phyloP scores from a whole-genome alignment of 2,329 filamentous ascomycete genomes.

The Diaporthe longicolla region DNA sequence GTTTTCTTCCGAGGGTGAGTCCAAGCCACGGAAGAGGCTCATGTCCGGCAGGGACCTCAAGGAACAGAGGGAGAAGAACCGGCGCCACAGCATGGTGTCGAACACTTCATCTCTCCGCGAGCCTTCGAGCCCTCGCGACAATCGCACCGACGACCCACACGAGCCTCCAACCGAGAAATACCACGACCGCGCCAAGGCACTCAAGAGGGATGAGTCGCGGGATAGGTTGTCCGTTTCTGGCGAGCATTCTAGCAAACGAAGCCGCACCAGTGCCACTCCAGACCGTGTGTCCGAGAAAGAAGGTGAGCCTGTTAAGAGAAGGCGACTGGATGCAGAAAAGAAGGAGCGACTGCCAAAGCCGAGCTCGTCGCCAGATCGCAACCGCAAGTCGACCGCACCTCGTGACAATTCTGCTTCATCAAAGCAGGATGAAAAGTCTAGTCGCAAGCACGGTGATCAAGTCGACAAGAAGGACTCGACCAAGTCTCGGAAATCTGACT shows the following conservation, averaged over 20 bases:
- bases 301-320: constrained; percentile 68
- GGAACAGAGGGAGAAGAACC: constrained; percentile 70
- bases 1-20: constrained; percentile 70
- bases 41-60: constrained; percentile 75
- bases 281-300: constrained; percentile 69
- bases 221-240: constrained; percentile 66
- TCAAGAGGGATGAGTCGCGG: constrained; percentile 73
- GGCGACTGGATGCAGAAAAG: constrained; percentile 68
- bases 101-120: constrained; percentile 68
- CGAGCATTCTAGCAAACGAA: constrained; percentile 70
- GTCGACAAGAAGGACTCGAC: constrained; percentile 54
- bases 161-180: constrained; percentile 70
- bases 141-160: constrained; percentile 61
- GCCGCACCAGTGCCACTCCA: constrained; percentile 71
- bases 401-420: constrained; percentile 54
- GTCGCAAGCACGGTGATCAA: constrained; percentile 60
- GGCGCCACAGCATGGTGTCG: constrained; percentile 71
- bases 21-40: constrained; percentile 74
- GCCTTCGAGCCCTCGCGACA: constrained; percentile 66
- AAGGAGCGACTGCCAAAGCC: constrained; percentile 65
- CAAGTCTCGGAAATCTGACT: constrained; percentile 56
- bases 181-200: constrained; percentile 71
- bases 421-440: constrained; percentile 51
- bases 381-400: constrained; percentile 58
- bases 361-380: constrained; percentile 61